phyloP scores from a whole-genome alignment of 768 basidiomycete genomes.

The Postia placenta region DNA sequence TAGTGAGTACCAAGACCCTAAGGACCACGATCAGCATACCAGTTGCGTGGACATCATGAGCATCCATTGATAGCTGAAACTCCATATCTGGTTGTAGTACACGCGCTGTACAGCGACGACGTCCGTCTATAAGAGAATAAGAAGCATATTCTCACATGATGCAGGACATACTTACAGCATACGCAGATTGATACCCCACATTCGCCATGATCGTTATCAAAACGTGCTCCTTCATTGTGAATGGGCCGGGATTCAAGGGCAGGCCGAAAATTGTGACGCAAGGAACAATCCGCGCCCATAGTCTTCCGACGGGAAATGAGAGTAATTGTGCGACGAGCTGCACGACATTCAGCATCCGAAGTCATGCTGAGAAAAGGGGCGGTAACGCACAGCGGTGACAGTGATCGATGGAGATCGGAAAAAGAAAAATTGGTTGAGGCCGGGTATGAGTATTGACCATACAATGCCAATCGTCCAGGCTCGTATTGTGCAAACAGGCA shows the following conservation, averaged over 20 bases:
- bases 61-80: constrained; percentile 34
- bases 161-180: constrained; percentile 18
- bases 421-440: constrained; percentile 76
- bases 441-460: constrained; percentile 58
- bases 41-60: constrained; percentile 34
- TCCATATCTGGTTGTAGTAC: constrained; percentile 35
- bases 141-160: background rate
- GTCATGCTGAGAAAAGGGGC: background rate
- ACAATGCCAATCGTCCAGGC: constrained; percentile 32
- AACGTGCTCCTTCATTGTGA: constrained; percentile 72
- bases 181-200: constrained; percentile 27
- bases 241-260: constrained; percentile 60
- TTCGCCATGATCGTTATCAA: constrained; percentile 38
- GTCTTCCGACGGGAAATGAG: constrained; percentile 57
- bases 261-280: constrained; percentile 46
- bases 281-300: constrained; percentile 51
- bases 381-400: constrained; percentile 20
- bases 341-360: constrained; percentile 4
- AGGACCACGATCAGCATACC: constrained; percentile 1
- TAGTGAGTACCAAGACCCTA: too few relatives aligned
- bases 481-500: constrained; percentile 31
- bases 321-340: constrained; percentile 62
- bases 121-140: constrained; percentile 26
- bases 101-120: constrained; percentile 40
- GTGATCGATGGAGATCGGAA: constrained; percentile 53